Base-by-base conservation (phyloP, 2,329 filamentous ascomycete species). In the Colletotrichum sp. region DNA sequence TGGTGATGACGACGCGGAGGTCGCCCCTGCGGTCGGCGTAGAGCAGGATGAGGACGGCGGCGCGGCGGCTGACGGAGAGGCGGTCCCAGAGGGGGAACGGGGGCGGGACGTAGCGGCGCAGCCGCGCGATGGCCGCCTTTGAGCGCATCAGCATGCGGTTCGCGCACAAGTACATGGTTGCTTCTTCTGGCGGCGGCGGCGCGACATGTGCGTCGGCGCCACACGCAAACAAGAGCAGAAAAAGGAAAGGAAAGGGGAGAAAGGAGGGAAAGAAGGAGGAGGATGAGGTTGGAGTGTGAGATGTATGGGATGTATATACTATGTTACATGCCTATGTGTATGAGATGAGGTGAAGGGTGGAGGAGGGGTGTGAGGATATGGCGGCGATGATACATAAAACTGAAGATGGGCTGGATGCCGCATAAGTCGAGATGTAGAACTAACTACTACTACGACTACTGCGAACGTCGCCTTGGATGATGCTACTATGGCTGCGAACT, bases 11-110 rank as follows among this genome's bases (percentile, higher is more conserved):
- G 67, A 94, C 91, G 22, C 92, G 91, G 75, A 98, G 87, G 79
- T 98, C 94, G 55, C 96, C 96, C 77, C 90, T 88, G 59, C 91
- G 90, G 84, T 98, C 96, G 44, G 96, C 95, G 83, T 97, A 98
- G 2, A 98, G 90, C 68, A 98, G 90, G 65, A 98, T 90, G 70
- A 98, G 87, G 55, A 98, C 96, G 28, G 96, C 96, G 16, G 96
- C 96, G 78, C 96, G 92, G 77, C 95, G 91, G 78, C 88, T 91
- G 16, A 89, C 84, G 4, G 92, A 92, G 32, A 94, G 86, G 25
- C 85, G 85, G 80, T 93, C 89, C 92, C 92, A 94, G 74, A 90
- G 82, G 13, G 91, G 87, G 79, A 93, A 93, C 4, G 90, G 85
- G 3, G 92, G 92, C 22, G 92, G 88, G 74, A 86, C 88, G 82